Evolutionary conservation across 208 protist genomes (phyloP).

Genomic region (Sergeia podlipaevii): DNA sequence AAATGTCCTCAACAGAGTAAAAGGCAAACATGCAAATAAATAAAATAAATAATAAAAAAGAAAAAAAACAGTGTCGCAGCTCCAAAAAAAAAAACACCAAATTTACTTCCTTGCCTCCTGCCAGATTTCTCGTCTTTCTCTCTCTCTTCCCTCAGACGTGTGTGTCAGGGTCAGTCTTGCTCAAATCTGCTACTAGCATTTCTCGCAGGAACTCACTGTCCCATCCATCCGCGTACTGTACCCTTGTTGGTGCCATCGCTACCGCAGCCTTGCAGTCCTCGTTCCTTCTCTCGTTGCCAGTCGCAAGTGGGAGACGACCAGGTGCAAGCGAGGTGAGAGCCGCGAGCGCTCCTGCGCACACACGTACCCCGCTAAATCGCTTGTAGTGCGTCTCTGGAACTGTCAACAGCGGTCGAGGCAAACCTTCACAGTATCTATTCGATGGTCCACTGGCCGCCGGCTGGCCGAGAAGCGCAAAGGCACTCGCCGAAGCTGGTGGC

Average conservation of each 20-base stretch:
- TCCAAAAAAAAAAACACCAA: slow-evolving; percentile 2
- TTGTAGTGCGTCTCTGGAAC: slow-evolving; percentile 18
- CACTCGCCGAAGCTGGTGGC: slow-evolving; percentile 1
- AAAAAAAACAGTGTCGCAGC: slow-evolving; percentile 1
- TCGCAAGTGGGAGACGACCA: background rate
- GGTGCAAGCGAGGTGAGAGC: background rate
- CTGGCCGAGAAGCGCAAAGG: slow-evolving; percentile 6
- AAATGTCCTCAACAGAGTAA: background rate
- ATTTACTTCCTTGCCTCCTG: background rate
- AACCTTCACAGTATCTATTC: slow-evolving; percentile 14
- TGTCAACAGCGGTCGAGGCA: slow-evolving; percentile 25
- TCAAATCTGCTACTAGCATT: slow-evolving; percentile 38
- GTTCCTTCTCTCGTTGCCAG: background rate
- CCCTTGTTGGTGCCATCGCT: slow-evolving; percentile 10
- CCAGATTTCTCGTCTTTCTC: no score
- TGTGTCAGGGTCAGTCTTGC: slow-evolving; percentile 21
- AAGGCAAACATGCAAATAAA: background rate
- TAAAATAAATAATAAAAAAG: slow-evolving; percentile 7
- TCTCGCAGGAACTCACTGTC: slow-evolving; percentile 26
- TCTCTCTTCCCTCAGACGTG: slow-evolving; percentile 12
- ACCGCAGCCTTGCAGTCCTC: background rate
- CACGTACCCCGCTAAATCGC: slow-evolving; percentile 13
- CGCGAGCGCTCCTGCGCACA: slow-evolving; percentile 20
- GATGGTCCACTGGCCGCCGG: no score
- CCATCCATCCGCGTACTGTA: slow-evolving; percentile 23